A percentile compares a stretch with the other conserved stretches of the same genome.
These are phyloP conservation scores for Xylariaceae sp. DNA, from an alignment of 2,329 filamentous ascomycete genomes.

Conservation along the genomic window DNA sequence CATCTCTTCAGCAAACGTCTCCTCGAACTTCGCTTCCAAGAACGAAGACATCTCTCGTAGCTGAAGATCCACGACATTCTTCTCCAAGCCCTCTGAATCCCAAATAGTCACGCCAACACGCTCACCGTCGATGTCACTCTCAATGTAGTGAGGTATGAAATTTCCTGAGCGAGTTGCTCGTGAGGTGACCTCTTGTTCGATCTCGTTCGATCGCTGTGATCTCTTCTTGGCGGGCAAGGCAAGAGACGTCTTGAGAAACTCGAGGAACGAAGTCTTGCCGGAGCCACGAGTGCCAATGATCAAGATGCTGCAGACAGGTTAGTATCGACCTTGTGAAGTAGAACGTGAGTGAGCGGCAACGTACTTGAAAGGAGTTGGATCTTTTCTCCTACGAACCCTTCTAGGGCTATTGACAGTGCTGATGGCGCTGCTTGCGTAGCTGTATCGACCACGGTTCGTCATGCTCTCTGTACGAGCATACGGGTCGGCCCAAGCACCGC, in stretches of 20 bases:
- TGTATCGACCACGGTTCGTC: constrained; percentile 92
- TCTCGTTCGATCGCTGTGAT: constrained; percentile 42
- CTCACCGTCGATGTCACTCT: constrained; percentile 91
- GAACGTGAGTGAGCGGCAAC: constrained; percentile 35
- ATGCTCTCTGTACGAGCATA: constrained; percentile 88
- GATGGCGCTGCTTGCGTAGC: constrained; percentile 86
- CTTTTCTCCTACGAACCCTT: constrained; percentile 87
- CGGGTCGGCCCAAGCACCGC: constrained; percentile 62
- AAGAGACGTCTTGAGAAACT: constrained; percentile 85
- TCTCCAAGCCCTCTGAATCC: constrained; percentile 94
- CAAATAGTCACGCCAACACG: constrained; percentile 88
- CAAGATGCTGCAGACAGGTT: constrained; percentile 60
- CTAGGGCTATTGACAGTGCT: constrained; percentile 91
- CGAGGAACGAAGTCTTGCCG: constrained; percentile 94
- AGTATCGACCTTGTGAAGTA: constrained; percentile 9
- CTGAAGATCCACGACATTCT: constrained; percentile 91
- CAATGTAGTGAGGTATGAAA: constrained; percentile 84
- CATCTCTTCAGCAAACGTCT: constrained; percentile 95
- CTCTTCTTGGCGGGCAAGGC: constrained; percentile 78
- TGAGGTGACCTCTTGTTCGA: constrained; percentile 53
- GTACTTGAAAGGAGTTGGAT: constrained; percentile 98
- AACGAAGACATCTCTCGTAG: constrained; percentile 87
- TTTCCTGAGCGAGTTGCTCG: constrained; percentile 54
- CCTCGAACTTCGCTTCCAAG: constrained; percentile 96
- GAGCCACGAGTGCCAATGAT: constrained; percentile 82